Evolutionary conservation across 2,329 filamentous ascomycete species (phyloP), one percentile per base, ranked within the genome.

Genomic region (Talaromyces sp.): DNA sequence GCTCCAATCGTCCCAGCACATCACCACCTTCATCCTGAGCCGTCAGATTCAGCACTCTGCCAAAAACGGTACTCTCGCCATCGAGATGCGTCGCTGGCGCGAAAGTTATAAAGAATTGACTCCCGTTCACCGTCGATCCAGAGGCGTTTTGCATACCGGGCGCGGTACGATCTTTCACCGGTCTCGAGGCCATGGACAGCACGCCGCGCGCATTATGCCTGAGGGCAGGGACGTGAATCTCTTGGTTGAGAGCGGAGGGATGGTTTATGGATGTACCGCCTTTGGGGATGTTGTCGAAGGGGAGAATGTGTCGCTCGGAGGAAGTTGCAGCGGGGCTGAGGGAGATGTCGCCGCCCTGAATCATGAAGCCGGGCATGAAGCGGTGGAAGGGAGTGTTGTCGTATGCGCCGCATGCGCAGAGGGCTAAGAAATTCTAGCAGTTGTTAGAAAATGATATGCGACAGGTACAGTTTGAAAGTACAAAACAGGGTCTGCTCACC

Each of bases 41-140:
- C 58, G 68, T 76, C 67, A 77, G 61, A 61, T 78, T 78, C 68
- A 89, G 74, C 19, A 89, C 81, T 68, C 84, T 83, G 14, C 87
- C 87, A 76, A 89, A 89, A 1, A 88, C 86, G 0, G 87, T 88
- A 71, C 88, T 89, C 72, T 87, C 85, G 8, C 87, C 87, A 73
- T 89, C 87, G 41, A 89, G 75, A 80, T 89, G 87, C 63, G 86
- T 82, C 14, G 87, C 85, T 1, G 86, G 77, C 24, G 83, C 85
- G 71, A 87, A 84, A 0, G 84, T 85, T 56, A 89, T 81, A 74
- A 88, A 89, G 77, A 89, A 89, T 71, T 89, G 87, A 63, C 82
- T 85, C 0, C 84, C 85, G 68, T 87, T 87, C 33, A 78, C 73
- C 1, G 76, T 75, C 3, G 72, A 61, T 0, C 77, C 77, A 8